Conservation (phyloP, 768 basidiomycete genomes). For the Porpolomopsis calyptriformis region DNA sequence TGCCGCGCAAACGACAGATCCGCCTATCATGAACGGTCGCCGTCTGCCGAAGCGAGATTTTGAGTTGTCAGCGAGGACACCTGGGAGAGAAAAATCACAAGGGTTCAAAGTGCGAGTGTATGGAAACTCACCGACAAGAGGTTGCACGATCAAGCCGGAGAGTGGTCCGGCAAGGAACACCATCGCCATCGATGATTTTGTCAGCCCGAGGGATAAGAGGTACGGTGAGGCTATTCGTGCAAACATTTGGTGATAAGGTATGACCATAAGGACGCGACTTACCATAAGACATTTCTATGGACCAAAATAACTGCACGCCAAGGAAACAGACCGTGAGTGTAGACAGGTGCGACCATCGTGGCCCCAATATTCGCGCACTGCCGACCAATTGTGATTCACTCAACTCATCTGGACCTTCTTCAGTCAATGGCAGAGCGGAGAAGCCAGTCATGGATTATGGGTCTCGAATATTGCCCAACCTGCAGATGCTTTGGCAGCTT, state of each 20-base stretch:
- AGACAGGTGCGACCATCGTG: constrained; percentile 55
- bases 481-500: too few relatives aligned
- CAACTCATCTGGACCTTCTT: constrained; percentile 21
- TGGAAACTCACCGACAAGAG: constrained; percentile 67
- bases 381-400: constrained; percentile 34
- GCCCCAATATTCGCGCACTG: constrained; percentile 52
- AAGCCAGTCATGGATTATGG: constrained; percentile 49
- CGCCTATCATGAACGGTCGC: constrained; percentile 74
- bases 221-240: constrained; percentile 59
- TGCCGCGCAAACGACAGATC: constrained; percentile 50
- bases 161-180: constrained; percentile 91
- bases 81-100: constrained; percentile 23
- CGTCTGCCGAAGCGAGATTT: constrained; percentile 77
- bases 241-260: neutral
- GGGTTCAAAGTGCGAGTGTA: neutral
- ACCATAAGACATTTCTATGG: constrained; percentile 91
- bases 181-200: constrained; percentile 77
- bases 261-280: constrained; percentile 10
- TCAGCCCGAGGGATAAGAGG: constrained; percentile 76
- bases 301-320: constrained; percentile 87
- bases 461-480: too few relatives aligned
- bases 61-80: constrained; percentile 72
- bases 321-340: constrained; percentile 67
- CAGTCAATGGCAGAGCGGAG: constrained; percentile 34
- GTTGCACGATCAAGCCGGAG: constrained; percentile 85